Evolutionary conservation across 1,139 yeast genomes (phyloP).

Genomic region (Kurtzmaniella quercitrusa): DNA sequence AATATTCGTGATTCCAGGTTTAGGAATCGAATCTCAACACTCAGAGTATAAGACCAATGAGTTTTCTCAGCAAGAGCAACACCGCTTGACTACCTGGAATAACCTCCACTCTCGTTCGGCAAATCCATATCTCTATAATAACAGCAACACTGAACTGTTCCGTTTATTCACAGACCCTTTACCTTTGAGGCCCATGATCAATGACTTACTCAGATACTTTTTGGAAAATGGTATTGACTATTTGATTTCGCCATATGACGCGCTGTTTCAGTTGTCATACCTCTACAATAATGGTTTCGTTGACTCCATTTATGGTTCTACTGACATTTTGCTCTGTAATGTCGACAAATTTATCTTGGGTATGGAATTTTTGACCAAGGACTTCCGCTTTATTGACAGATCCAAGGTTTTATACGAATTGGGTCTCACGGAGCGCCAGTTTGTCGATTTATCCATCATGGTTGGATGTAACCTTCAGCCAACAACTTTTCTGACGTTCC

Average conservation of each 20-base stretch:
- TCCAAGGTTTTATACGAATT: constrained; percentile 58
- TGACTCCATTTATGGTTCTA: constrained; percentile 81
- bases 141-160: constrained; percentile 37
- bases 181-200: constrained; percentile 46
- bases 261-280: constrained; percentile 80
- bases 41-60: constrained; percentile 32
- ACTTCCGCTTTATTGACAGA: constrained; percentile 65
- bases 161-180: constrained; percentile 45
- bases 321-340: constrained; percentile 64
- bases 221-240: constrained; percentile 57
- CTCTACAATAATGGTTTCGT: constrained; percentile 52
- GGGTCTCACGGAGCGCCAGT: constrained; percentile 56
- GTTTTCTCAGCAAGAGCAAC: constrained; percentile 43
- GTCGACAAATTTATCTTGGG: constrained; percentile 71
- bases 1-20: constrained; percentile 68
- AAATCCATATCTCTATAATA: constrained; percentile 24
- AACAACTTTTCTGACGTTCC: constrained; percentile 52
- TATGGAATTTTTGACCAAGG: constrained; percentile 63
- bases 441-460: constrained; percentile 69
- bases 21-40: constrained; percentile 34
- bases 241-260: constrained; percentile 77
- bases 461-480: constrained; percentile 81
- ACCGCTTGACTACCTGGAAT: constrained; percentile 45
- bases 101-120: constrained; percentile 25
- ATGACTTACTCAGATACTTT: constrained; percentile 57